Percentiles rank a stretch among this genome's conserved stretches.
These are phyloP conservation scores for Neoboletus magnificus DNA, from an alignment of 768 basidiomycete species.

Conservation along the genomic window DNA sequence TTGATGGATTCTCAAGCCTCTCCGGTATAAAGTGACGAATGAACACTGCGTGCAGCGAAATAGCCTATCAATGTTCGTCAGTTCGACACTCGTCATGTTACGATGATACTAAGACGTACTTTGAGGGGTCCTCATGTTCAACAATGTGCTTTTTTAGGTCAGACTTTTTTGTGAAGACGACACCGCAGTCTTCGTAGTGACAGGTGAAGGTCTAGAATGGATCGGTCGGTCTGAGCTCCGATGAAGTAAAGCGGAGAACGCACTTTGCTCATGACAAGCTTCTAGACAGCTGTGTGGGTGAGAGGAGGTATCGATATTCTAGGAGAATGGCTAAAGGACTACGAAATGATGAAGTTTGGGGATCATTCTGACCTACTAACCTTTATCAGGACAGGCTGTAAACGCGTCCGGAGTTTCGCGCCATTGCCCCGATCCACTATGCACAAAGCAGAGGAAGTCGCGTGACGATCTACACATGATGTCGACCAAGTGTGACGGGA, in stretches of 20 bases:
- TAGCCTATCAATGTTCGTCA: neutral
- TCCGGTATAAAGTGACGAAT: neutral
- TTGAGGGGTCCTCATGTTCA: neutral
- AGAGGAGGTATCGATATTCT: neutral
- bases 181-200: neutral
- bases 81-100: neutral
- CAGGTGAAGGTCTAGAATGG: neutral
- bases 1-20: neutral
- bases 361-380: neutral
- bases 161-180: neutral
- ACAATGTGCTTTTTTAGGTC: neutral
- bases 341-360: neutral
- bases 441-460: neutral
- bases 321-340: neutral
- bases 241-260: neutral
- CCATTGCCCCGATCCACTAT: neutral
- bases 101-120: neutral
- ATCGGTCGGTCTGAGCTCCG: neutral
- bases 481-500: neutral
- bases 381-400: neutral
- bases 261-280: constrained; percentile 4
- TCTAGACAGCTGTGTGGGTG: neutral
- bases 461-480: neutral
- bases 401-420: neutral
- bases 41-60: neutral